Evolutionary conservation across 139 green algal genomes (phyloP).

Genomic region (Chlorella vulgaris): DNA sequence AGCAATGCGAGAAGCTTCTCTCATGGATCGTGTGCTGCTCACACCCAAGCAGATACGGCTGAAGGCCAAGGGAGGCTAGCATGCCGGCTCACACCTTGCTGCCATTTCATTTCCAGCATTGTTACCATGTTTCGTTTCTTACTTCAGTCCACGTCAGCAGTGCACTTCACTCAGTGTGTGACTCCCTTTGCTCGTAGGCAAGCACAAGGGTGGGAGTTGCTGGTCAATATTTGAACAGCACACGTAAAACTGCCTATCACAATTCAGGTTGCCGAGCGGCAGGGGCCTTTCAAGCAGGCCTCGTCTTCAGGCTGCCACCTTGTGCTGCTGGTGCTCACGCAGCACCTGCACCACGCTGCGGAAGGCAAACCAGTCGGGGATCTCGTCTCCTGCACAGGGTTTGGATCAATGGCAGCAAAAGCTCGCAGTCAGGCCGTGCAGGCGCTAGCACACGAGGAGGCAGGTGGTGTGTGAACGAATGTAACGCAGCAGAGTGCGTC

Average conservation of each 20-base stretch:
- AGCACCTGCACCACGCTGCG: conserved; percentile 92
- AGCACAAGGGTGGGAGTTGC: too few species aligned
- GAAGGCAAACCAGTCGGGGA: conserved; percentile 98
- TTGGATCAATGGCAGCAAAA: too few species aligned
- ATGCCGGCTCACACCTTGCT: background rate
- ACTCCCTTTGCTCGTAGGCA: too few species aligned
- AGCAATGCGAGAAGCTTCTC: conserved; percentile 14
- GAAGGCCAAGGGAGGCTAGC: conserved; percentile 31
- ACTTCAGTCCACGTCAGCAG: too few species aligned
- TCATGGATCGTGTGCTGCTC: conserved; percentile 39
- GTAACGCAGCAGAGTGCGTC: too few species aligned
- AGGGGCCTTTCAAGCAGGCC: background rate
- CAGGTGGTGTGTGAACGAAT: too few species aligned
- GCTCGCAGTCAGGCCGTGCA: too few species aligned
- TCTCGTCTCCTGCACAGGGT: conserved; percentile 77
- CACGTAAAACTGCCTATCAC: background rate
- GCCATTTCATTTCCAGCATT: background rate
- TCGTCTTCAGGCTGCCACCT: background rate
- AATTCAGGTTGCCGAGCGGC: too few species aligned
- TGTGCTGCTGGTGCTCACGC: conserved; percentile 51
- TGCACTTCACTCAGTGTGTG: too few species aligned
- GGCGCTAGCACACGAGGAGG: too few species aligned
- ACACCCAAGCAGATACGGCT: conserved; percentile 40
- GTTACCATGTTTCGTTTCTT: background rate
- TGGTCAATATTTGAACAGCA: too few species aligned